Percentiles rank a stretch among this genome's conserved stretches.
phyloP scores from a whole-genome alignment of 495 filamentous ascomycete genomes.

The Glarea lozoyensis region DNA sequence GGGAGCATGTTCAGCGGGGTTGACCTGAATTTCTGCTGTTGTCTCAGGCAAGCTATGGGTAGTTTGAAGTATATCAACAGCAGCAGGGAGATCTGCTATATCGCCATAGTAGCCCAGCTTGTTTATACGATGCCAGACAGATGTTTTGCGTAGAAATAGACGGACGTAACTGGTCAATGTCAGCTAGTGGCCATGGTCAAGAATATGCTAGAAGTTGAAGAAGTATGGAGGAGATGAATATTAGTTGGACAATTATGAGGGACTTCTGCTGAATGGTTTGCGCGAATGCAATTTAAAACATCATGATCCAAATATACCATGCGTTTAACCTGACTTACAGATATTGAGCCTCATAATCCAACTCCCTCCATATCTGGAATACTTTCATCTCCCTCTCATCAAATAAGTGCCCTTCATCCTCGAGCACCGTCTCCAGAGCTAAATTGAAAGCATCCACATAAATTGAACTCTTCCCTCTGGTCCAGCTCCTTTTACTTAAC shows the following conservation, averaged over 20 bases:
- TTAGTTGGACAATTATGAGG: background rate
- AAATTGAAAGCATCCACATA: constrained; percentile 98
- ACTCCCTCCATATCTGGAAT: constrained; percentile 62
- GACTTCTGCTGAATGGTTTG: constrained; percentile 36
- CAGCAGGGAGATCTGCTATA: constrained; percentile 60
- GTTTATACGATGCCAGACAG: constrained; percentile 84
- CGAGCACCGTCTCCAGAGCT: constrained; percentile 80
- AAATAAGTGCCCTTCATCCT: constrained; percentile 85
- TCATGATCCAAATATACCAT: background rate
- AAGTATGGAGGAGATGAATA: background rate
- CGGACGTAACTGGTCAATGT: constrained; percentile 70
- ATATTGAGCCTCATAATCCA: constrained; percentile 86
- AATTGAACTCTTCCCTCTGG: constrained; percentile 62
- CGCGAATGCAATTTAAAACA: background rate
- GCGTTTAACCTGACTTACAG: constrained; percentile 11
- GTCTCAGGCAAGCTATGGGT: constrained; percentile 32
- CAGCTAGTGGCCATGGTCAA: constrained; percentile 5
- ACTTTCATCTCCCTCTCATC: constrained; percentile 68
- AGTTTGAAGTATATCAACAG: constrained; percentile 48
- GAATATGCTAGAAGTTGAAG: background rate
- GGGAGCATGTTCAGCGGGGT: constrained; percentile 36
- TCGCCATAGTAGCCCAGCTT: constrained; percentile 73
- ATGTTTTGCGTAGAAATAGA: constrained; percentile 87
- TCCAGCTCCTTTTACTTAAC: constrained; percentile 33
- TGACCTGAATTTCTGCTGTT: constrained; percentile 20